Evolutionary conservation across 495 filamentous ascomycete species (phyloP).

Genomic region (Lasiosphaeria miniovina): DNA sequence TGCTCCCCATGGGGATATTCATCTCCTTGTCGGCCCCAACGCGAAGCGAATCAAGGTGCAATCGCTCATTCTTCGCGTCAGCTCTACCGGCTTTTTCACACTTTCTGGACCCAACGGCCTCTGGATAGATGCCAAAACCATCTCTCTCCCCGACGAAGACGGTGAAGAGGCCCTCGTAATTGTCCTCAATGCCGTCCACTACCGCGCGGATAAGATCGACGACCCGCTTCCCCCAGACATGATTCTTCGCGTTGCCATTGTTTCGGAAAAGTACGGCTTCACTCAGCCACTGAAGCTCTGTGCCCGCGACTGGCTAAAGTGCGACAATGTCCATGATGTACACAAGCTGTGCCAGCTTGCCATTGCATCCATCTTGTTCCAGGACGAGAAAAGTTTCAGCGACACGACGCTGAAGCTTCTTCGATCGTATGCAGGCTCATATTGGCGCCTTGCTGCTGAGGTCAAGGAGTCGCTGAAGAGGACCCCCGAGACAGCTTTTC

Average conservation of each 20-base stretch:
- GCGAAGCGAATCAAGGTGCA: neutral
- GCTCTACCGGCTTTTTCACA: neutral
- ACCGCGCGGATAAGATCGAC: neutral
- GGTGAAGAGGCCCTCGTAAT: neutral
- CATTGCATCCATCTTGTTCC: neutral
- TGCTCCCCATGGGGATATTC: neutral
- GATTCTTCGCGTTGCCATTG: neutral
- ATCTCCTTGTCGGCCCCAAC: neutral
- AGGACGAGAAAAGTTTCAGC: neutral
- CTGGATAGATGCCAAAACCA: neutral
- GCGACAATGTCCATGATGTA: neutral
- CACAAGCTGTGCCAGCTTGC: neutral
- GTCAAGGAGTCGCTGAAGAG: neutral
- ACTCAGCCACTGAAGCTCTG: neutral
- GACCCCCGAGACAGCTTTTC: neutral
- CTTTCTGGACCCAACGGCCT: neutral
- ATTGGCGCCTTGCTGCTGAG: neutral
- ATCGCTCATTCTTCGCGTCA: constrained; percentile 1
- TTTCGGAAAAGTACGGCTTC: constrained; percentile 1
- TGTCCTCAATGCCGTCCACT: constrained; percentile 1
- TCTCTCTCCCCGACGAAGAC: neutral
- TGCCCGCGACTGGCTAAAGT: constrained; percentile 2
- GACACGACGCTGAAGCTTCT: neutral
- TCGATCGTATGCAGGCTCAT: neutral
- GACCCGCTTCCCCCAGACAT: constrained; percentile 1